Percentiles rank a stretch among this genome's conserved stretches.
Conservation (phyloP, 805 yeast species). For the Hanseniaspora vineae region DNA sequence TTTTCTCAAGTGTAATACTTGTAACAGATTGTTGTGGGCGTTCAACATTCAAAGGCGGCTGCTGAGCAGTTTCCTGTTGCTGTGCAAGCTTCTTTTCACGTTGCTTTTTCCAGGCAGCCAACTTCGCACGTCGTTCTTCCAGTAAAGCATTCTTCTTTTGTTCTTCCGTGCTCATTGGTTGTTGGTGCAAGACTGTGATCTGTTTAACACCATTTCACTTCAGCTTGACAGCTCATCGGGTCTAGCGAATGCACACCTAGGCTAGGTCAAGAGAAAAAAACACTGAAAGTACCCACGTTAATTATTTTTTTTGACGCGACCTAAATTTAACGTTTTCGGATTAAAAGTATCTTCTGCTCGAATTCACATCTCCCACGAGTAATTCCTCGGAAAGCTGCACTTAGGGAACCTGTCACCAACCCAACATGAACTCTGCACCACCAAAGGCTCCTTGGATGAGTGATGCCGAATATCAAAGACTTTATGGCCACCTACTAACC, state of each 20-base stretch:
- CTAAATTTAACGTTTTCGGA: no score
- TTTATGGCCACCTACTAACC: conserved; percentile 13
- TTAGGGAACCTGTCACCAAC: not conserved
- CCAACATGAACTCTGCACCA: conserved; percentile 13
- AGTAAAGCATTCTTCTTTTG: conserved; percentile 8
- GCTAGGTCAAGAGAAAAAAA: no score
- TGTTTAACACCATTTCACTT: no score
- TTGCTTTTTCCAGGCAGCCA: conserved; percentile 42
- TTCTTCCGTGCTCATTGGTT: not conserved
- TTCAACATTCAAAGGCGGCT: conserved; percentile 3
- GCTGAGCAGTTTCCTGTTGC: not conserved
- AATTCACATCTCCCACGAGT: no score
- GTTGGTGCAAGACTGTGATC: no score
- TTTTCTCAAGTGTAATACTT: not conserved
- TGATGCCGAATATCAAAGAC: conserved; percentile 24
- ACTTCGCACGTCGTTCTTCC: conserved; percentile 34
- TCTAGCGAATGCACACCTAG: no score
- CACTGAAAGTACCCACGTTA: not conserved
- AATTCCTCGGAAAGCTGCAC: not conserved
- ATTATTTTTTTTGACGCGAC: not conserved
- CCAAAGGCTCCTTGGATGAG: conserved; percentile 28
- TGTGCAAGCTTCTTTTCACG: not conserved
- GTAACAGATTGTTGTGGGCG: not conserved
- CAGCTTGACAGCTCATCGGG: no score
- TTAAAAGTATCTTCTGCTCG: no score